A percentile compares a stretch with the other conserved stretches of the same genome.
These are phyloP conservation scores for Epichloe aotearoae DNA, from an alignment of 2,329 filamentous ascomycete genomes.

Conservation along the genomic window DNA sequence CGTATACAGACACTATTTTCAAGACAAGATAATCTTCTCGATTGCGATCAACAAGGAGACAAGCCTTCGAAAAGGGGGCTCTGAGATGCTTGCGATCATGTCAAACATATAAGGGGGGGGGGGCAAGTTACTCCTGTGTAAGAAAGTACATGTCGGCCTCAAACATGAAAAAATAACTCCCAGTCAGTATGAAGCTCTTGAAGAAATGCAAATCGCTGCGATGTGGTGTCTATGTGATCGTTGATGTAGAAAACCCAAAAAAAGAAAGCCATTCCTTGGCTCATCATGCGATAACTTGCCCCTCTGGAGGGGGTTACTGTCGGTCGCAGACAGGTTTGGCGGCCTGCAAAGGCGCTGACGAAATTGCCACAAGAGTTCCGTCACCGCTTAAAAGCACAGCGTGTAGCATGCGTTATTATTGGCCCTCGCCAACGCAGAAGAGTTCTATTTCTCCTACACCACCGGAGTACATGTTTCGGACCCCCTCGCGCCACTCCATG, in stretches of 20 bases:
- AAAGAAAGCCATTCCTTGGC: background rate
- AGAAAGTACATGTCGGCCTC: constrained; percentile 1
- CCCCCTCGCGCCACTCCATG: constrained; percentile 76
- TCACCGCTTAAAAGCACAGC: background rate
- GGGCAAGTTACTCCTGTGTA: background rate
- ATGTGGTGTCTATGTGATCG: constrained; percentile 17
- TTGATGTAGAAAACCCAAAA: constrained; percentile 1
- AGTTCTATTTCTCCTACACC: constrained; percentile 83
- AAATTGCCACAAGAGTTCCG: background rate
- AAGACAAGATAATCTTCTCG: background rate
- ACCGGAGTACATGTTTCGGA: constrained; percentile 42
- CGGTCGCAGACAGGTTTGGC: background rate
- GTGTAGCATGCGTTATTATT: background rate
- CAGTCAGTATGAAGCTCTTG: constrained; percentile 1
- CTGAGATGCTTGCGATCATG: background rate
- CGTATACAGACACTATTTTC: background rate
- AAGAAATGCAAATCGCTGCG: constrained; percentile 14
- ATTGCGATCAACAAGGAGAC: background rate
- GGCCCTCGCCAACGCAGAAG: constrained; percentile 51
- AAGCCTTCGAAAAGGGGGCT: background rate
- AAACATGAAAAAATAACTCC: background rate
- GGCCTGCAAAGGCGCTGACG: background rate
- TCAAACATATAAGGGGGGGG: background rate
- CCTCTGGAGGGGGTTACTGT: background rate
- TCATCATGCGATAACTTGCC: background rate